Evolutionary conservation across 306 rosid species (phyloP).

Genomic region (Senna tora): DNA sequence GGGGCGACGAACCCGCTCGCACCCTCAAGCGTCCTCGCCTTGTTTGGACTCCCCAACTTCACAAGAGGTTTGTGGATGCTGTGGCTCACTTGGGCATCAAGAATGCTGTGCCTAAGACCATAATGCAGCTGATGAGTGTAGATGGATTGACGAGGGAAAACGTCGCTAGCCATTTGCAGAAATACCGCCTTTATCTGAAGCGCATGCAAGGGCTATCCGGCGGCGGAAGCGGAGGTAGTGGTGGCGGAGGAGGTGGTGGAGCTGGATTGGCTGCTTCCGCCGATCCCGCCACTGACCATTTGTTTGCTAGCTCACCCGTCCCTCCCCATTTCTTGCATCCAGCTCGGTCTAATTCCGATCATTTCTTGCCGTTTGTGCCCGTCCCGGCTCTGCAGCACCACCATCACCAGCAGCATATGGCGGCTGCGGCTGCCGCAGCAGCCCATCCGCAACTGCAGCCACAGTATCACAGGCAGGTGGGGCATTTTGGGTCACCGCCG

Average conservation of each 20-base stretch:
- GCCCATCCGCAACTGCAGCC: conserved; percentile 59
- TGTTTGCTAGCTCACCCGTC: conserved; percentile 86
- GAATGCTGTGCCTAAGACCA: conserved; percentile 33
- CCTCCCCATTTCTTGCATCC: conserved; percentile 86
- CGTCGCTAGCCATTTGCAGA: conserved; percentile 92
- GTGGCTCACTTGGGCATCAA: conserved; percentile 93
- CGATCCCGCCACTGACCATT: conserved; percentile 83
- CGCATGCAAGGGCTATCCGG: conserved; percentile 86
- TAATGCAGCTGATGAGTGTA: conserved; percentile 99
- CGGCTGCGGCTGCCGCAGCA: conserved; percentile 37
- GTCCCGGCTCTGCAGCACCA: conserved; percentile 76
- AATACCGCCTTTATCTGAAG: conserved; percentile 87
- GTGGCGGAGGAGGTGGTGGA: neutral
- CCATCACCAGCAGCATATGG: conserved; percentile 70
- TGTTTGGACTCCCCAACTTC: conserved; percentile 97
- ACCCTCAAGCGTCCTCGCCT: conserved; percentile 93
- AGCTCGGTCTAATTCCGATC: conserved; percentile 69
- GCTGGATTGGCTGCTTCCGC: conserved; percentile 40
- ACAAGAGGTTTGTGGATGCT: conserved; percentile 90
- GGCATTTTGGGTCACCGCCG: conserved; percentile 83
- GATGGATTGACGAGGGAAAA: conserved; percentile 90
- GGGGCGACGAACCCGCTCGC: conserved; percentile 81
- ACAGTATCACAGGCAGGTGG: conserved; percentile 75
- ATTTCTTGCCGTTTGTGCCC: conserved; percentile 79
- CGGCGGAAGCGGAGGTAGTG: too few species aligned